Base-by-base conservation (phyloP, 2,329 filamentous ascomycete genomes). In the Verticillium dahliae region DNA sequence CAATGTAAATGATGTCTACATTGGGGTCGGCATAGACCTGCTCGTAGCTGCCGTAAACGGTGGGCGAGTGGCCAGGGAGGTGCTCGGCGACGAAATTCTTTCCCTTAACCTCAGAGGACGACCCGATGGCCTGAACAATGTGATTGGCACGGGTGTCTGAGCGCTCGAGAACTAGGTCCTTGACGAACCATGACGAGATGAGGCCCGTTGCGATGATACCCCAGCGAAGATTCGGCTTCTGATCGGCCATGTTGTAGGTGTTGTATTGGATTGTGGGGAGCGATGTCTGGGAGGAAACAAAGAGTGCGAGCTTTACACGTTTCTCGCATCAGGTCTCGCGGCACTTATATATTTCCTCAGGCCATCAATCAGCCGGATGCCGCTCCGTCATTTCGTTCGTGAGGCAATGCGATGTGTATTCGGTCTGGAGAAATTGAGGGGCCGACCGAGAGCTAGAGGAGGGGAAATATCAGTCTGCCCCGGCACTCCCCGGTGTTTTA, bases 1-100 rank as follows among this genome's bases (percentile, higher is more conserved):
- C 78, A 50, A 81, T 76, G 67, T 81, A 80, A 55, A 81, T 68
- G 22, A 78, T 74, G 62, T 81, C 78, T 33, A 80, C 77, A 9
- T 73, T 62, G 0, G 74, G 69, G 61, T 80, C 76, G 27, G 67
- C 65, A 63, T 78, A 80, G 13, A 78, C 69, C 37, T 76, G 70
- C 2, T 70, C 66, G 59, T 81, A 80, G 57, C 68, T 74, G 4
- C 70, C 74, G 52, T 79, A 78, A 27, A 78, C 61, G 11, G 68
- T 65, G 2, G 76, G 75, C 6, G 61, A 60, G 22, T 65, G 59
- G 45, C 66, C 64, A 1, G 67, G 65, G 56, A 70, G 65, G 60
- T 73, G 65, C 62, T 74, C 75, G 7, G 69, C 64, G 15, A 72
- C 74, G 63, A 80, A 81, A 1, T 67, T 68, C 34, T 70, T 60